Percentiles rank a stretch among this genome's conserved stretches.
These are phyloP conservation scores for Wickerhamiella kazuoi DNA, from an alignment of 805 yeast species.

Conservation along the genomic window DNA sequence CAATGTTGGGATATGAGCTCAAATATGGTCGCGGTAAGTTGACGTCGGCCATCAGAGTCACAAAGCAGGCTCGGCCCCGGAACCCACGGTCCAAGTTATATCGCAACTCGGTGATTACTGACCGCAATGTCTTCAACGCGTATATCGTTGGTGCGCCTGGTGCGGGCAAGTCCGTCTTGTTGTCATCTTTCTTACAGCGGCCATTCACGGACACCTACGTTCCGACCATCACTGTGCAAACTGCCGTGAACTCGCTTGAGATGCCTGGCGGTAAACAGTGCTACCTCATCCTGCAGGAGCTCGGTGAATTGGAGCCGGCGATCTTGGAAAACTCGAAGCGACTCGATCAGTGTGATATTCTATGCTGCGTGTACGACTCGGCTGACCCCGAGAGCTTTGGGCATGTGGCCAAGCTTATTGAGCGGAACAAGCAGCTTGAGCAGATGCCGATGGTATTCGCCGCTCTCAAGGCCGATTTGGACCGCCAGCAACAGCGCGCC, in stretches of 20 bases:
- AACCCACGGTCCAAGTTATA: constrained; percentile 47
- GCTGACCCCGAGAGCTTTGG: constrained; percentile 92
- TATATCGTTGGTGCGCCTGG: constrained; percentile 70
- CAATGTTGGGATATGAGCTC: constrained; percentile 70
- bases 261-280: constrained; percentile 90
- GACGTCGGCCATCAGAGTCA: constrained; percentile 48
- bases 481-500: constrained; percentile 83
- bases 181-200: constrained; percentile 68
- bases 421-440: constrained; percentile 38
- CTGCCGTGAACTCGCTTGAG: constrained; percentile 86
- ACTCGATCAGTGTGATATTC: constrained; percentile 73
- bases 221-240: constrained; percentile 65
- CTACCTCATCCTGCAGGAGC: constrained; percentile 74
- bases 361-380: constrained; percentile 82
- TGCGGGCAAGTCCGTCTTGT: constrained; percentile 71
- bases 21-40: constrained; percentile 18
- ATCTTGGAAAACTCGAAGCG: constrained; percentile 52
- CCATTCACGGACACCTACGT: constrained; percentile 51
- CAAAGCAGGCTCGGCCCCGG: constrained; percentile 60
- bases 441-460: constrained; percentile 71
- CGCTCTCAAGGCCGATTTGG: constrained; percentile 88
- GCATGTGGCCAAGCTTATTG: constrained; percentile 52
- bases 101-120: constrained; percentile 45
- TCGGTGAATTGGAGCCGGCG: constrained; percentile 74
- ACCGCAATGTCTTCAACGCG: constrained; percentile 85